Evolutionary conservation across 2,329 filamentous ascomycete species (phyloP), one percentile per base, ranked within the genome.

Genomic region (Penicillium expansum): DNA sequence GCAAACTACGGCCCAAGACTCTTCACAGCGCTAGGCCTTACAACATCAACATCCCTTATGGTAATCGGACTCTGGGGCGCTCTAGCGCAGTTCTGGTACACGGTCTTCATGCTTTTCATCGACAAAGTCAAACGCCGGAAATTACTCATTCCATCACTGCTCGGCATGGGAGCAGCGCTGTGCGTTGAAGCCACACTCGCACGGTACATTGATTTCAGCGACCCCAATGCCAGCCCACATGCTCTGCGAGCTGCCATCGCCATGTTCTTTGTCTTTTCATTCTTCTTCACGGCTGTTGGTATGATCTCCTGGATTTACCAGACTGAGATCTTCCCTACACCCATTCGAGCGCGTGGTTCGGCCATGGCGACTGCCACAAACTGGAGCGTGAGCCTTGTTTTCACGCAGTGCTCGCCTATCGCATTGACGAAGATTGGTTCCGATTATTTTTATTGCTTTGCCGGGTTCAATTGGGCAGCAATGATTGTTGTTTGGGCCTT

Each of bases 1-100:
- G 74, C 77, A 48, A 77, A 75, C 57, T 79, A 79, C 43, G 73
- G 75, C 3, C 70, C 75, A 0, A 69, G 74, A 0, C 76, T 81
- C 35, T 81, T 81, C 61, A 65, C 68, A 13, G 71, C 76, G 4
- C 71, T 81, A 0, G 77, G 78, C 7, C 76, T 82, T 41, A 66
- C 69, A 2, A 77, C 72, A 0, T 74, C 74, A 8, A 77, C 73
- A 1, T 78, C 79, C 0, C 73, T 82, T 4, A 76, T 82, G 71
- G 80, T 82, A 47, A 77, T 81, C 58, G 80, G 80, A 4, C 76
- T 82, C 59, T 80, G 75, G 62, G 80, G 80, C 24, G 78, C 79
- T 1, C 71, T 83, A 8, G 77, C 79, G 0, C 78, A 78, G 30
- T 66, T 80, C 22, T 82, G 77, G 73, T 79, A 79, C 58, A 79